Base-by-base conservation (phyloP, 345 rosid genomes). In the Boechera retrofracta region DNA sequence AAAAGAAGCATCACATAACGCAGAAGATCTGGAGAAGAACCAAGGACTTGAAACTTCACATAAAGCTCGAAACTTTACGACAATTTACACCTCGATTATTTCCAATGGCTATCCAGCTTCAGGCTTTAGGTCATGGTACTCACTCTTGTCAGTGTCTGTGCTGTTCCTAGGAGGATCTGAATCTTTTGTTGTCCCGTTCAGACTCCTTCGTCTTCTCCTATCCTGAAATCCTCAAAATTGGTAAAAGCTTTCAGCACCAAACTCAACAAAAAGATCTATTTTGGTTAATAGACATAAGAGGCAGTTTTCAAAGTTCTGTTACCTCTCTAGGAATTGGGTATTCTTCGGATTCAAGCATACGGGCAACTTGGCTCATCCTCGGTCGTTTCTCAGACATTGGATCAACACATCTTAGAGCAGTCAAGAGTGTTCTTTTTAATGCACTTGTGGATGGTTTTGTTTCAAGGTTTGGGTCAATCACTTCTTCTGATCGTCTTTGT, bases 301-400 rank as follows among this genome's bases (percentile, higher is more conserved):
- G 2, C 6, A 10, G 32, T 45, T 54, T 72, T 10, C 53, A 67
- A 69, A 69, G 31, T 24, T 26, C 3, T 68, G 5, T 38, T 67
- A 93, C 98, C 97, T 96, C 99, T 87, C 98, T 87, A 67, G 92
- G 96, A 73, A 93, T 77, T 13, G 99, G 99, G 78, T 91, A 93
- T 44, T 93, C 99, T 79, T 96, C 97, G 0, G 99, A 93, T 80
- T 91, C 99, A 10, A 93, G 97, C 98, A 96, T 96, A n/a, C 98
- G 88, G 21, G 87, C 98, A n/a, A 93, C 99, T 90, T 95, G 99
- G 76, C 98, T 77, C 99, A 95, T 95, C 85, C 88, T 91, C 4
- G 98, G 98, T 72, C 99, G 83, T 78, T 91, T 95, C 66, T 89
- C 93, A 3, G 93, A 87, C 82, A 92, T 91, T 5, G 94, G 98